Conservation (phyloP, 2,329 filamentous ascomycete genomes). For the Graphium sp. region DNA sequence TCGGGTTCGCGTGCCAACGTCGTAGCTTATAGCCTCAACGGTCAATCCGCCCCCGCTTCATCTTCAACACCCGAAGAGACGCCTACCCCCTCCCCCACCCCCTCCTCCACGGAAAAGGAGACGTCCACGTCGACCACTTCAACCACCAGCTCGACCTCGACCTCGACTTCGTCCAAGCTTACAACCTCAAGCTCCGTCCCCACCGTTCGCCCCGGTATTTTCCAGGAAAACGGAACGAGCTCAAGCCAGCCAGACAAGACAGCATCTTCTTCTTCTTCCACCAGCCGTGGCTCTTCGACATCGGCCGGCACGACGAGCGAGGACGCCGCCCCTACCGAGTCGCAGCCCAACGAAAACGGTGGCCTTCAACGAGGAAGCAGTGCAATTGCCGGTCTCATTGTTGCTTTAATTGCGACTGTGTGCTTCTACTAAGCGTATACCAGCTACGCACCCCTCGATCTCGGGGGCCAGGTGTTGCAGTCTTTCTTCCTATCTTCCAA, state of each 20-base stretch:
- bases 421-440: conserved; percentile 22
- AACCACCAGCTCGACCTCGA: conserved; percentile 5
- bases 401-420: conserved; percentile 36
- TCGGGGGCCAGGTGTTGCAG: not conserved
- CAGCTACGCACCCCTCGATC: not conserved
- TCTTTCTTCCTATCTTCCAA: not conserved
- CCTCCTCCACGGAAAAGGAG: conserved; percentile 14
- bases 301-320: not conserved
- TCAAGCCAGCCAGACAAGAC: conserved; percentile 8
- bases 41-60: conserved; percentile 12
- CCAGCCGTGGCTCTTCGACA: conserved; percentile 1
- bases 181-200: conserved; percentile 7
- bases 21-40: conserved; percentile 37
- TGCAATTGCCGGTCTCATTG: conserved; percentile 34
- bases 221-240: conserved; percentile 31
- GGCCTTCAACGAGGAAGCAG: conserved; percentile 29
- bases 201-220: conserved; percentile 27
- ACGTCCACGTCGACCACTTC: conserved; percentile 7
- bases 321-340: conserved; percentile 4
- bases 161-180: conserved; percentile 8
- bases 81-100: conserved; percentile 10
- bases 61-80: conserved; percentile 8
- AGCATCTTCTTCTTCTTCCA: not conserved
- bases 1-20: conserved; percentile 50
- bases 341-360: conserved; percentile 19